Base-by-base conservation (phyloP, 176 grass and related monocot species). In the Rhynchospora pubera region DNA sequence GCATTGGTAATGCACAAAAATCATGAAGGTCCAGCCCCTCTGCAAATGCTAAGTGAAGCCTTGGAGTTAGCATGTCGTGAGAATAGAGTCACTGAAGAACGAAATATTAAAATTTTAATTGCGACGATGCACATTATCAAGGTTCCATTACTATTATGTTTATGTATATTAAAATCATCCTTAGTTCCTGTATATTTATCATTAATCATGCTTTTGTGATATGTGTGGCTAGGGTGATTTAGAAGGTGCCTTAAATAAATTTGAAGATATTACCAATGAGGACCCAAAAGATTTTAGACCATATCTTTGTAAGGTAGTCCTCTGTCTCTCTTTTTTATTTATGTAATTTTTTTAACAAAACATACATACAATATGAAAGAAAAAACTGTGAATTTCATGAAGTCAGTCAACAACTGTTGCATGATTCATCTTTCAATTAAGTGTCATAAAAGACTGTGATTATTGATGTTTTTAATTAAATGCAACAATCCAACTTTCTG, bases 11-110 rank as follows among this genome's bases (percentile, higher is more conserved):
- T 95, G 96, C 84, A 91, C 53, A 93, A 90, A 87, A 93, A 82
- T 83, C 65, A 7, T 0, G 91, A 93, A 81, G 86, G 87, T n/a
- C 19, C 78, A 11, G 53, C 84, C 80, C 83, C 84, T 84, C 88
- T 95, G 53, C 78, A 95, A 86, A 91, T 99, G 87, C 84, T 99
- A 65, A 85, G 93, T 79, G 89, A 99, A 87, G 91, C 96, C 85
- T 88, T 95, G 84, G 84, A 93, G 61, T 86, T 99, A 48, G 92
- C 92, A 2, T 24, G 46, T 42, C 86, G 85, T 30, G 92, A 95
- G 71, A 32, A 91, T 68, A 91, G 86, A 89, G 87, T 95, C 70
- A 93, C 84, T 3, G 89, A 90, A 74, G 92, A 93, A 83, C 83
- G 84, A 50, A 90, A 93, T 71, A 93, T 99, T 80, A 94, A 90